Conservation (phyloP, 768 basidiomycete species). For the Thelephora ganbajun region DNA sequence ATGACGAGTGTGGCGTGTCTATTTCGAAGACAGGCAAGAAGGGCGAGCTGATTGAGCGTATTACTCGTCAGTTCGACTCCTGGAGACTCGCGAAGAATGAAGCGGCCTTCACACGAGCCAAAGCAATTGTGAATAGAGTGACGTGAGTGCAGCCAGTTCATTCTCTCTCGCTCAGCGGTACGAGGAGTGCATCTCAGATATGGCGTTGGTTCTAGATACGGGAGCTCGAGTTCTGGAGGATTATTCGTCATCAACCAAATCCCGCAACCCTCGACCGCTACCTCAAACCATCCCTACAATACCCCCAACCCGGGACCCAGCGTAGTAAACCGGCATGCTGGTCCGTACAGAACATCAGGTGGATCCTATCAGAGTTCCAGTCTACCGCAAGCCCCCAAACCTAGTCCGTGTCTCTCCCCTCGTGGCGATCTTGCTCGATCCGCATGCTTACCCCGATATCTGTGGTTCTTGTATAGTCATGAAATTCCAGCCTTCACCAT, state of each 20-base stretch:
- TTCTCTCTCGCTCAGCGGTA: constrained; percentile 4
- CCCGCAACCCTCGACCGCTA: constrained; percentile 1
- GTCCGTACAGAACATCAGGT: too few relatives aligned
- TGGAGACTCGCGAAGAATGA: constrained; percentile 44
- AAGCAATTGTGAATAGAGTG: constrained; percentile 53
- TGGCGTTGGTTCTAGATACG: not conserved
- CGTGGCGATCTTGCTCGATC: too few relatives aligned
- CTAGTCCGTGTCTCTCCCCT: too few relatives aligned
- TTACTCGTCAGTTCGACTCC: constrained; percentile 39
- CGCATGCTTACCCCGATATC: too few relatives aligned
- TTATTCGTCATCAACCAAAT: not conserved
- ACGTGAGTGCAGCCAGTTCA: constrained; percentile 52
- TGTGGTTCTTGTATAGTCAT: constrained; percentile 30
- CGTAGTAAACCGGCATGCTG: not conserved
- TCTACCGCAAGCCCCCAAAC: too few relatives aligned
- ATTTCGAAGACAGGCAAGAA: constrained; percentile 74
- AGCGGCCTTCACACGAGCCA: constrained; percentile 60
- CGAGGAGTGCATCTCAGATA: not conserved
- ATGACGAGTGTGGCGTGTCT: constrained; percentile 60
- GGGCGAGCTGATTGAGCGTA: constrained; percentile 74
- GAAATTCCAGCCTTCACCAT: constrained; percentile 71
- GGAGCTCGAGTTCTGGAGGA: not conserved
- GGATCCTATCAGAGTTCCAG: too few relatives aligned
- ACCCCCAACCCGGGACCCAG: constrained; percentile 1
- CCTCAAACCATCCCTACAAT: constrained; percentile 3